Base-by-base conservation (phyloP, 1,139 yeast species). In the Zygoascus sp. region DNA sequence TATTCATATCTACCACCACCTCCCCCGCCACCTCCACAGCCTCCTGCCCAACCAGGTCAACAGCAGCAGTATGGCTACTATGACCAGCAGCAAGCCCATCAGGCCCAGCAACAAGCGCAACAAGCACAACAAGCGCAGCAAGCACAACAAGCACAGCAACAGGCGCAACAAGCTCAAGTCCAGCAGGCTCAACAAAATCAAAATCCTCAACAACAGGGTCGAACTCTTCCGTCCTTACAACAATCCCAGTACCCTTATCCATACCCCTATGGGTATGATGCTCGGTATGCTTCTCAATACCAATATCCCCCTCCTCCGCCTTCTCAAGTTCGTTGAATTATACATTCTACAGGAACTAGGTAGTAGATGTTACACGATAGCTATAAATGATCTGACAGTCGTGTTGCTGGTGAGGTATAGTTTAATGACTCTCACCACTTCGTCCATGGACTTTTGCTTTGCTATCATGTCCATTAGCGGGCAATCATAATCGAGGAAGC, bases 1-100 rank as follows among this genome's bases (percentile, higher is more conserved):
- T 40, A 35, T 35, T 27, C 34, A 16, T 32, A 45, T 55, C 62
- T 22, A 47, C 45, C 48, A 10, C 53, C 46, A 25, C 45, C 39
- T 22, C 50, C 45, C 11, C 49, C 40, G n/a, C 45, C 36, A 2
- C 23, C 43, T 2, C 50, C 46, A 11, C 39, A 36, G 16, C 41
- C 39, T n/a, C 37, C 45, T 13, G 17, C 22, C 11, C 16, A n/a
- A 32, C 22, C 16, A 22, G 21, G 9, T 15, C 40, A 22, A 38
- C 43, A 47, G 21, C 40, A 22, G 34, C 43, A 47, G 22, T 41
- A 36, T 32, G 30, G 13, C 20, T 41, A 45, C 20, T 48, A 32
- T 13, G 46, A 44, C 9, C 40, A 44, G 32, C 47, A 40, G 23
- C 46, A 32, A 16, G 39, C 13, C 20, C 47, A 45, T n/a, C 46